A percentile compares a stretch with the other conserved stretches of the same genome.
phyloP scores from a whole-genome alignment of 345 rosid genomes.

The Iberis pinnata region DNA sequence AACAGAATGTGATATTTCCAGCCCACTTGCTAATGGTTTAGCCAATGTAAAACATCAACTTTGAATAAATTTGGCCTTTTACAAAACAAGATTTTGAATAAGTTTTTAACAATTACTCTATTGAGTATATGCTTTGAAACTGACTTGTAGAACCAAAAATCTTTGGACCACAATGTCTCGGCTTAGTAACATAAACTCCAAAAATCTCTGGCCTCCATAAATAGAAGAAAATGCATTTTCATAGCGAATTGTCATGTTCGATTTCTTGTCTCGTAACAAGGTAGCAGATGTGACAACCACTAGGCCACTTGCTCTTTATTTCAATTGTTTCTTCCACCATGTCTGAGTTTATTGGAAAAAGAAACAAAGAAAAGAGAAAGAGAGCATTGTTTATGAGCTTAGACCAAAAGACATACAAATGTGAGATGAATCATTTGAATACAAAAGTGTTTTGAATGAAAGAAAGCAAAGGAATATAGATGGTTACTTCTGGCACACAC shows the following conservation, averaged over 20 bases:
- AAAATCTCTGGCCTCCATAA: no score
- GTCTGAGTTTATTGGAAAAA: background rate
- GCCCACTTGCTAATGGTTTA: conserved; percentile 24
- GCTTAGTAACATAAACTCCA: no score
- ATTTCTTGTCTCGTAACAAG: no score
- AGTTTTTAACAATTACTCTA: background rate
- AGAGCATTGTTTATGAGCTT: conserved; percentile 12
- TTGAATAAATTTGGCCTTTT: conserved; percentile 21
- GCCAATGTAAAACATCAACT: conserved; percentile 23
- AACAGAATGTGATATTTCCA: conserved; percentile 25
- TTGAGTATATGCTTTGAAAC: background rate
- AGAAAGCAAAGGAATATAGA: conserved; percentile 25
- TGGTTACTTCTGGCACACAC: conserved; percentile 26
- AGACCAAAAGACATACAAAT: conserved; percentile 20
- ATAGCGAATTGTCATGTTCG: no score
- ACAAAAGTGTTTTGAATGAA: conserved; percentile 22
- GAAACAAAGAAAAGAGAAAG: background rate
- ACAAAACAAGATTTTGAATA: conserved; percentile 18
- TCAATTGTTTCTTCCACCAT: no score
- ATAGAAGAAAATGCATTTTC: no score
- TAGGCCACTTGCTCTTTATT: no score
- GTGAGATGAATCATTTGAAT: conserved; percentile 19
- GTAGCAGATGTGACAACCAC: no score
- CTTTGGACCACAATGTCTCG: no score
- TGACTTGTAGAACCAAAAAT: background rate